These are phyloP conservation scores for Ceratobasidium sp. DNA, from an alignment of 1,284 basidiomycete genomes.

Conservation along the genomic window DNA sequence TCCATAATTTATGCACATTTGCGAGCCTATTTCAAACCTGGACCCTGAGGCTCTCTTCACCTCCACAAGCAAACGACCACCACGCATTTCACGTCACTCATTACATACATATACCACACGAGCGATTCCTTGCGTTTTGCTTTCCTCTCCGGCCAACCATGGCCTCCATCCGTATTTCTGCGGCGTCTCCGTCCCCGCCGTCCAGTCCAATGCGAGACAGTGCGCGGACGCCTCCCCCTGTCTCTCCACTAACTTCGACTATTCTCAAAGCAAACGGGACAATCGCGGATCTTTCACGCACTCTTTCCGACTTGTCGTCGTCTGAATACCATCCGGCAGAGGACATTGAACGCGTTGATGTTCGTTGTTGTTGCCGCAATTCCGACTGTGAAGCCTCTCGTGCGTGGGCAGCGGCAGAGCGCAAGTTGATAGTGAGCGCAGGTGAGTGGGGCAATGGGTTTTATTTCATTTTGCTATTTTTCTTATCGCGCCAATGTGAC, in stretches of 20 bases:
- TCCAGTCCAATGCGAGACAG: neutral
- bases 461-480: neutral
- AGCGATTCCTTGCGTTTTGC: neutral
- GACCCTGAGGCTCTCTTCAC: constrained; percentile 23
- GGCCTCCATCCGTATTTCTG: constrained; percentile 23
- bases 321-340: constrained; percentile 52
- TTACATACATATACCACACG: neutral
- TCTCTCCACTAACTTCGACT: constrained; percentile 44
- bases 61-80: constrained; percentile 11
- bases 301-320: constrained; percentile 73
- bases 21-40: neutral
- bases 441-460: constrained; percentile 58
- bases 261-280: constrained; percentile 58
- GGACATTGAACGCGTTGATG: constrained; percentile 48
- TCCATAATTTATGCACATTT: neutral
- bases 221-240: constrained; percentile 6
- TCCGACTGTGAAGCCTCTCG: constrained; percentile 67
- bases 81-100: constrained; percentile 33
- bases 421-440: constrained; percentile 77
- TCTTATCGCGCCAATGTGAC: neutral
- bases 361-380: constrained; percentile 69
- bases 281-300: constrained; percentile 77
- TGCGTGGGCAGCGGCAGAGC: constrained; percentile 70
- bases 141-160: constrained; percentile 10
- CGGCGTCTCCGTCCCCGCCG: constrained; percentile 16